Conservation (phyloP, 495 filamentous ascomycete species). For the Penicillium chermesinum region DNA sequence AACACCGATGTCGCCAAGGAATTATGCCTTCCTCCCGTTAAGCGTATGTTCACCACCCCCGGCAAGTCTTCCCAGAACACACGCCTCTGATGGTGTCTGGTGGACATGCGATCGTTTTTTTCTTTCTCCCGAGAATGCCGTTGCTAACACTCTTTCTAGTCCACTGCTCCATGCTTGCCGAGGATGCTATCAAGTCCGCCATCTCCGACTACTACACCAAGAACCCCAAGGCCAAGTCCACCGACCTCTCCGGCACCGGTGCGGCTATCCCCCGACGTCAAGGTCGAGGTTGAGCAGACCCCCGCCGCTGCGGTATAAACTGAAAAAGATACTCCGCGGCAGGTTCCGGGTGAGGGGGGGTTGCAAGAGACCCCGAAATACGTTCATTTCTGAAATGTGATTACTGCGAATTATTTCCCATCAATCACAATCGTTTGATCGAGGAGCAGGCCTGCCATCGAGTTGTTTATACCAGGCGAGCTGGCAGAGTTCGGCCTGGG, state of each 20-base stretch:
- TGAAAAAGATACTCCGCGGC: slow-evolving; percentile 1
- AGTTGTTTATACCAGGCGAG: background rate
- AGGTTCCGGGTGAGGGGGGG: background rate
- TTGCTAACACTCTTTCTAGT: slow-evolving; percentile 46
- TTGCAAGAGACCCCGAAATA: background rate
- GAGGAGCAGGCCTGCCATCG: slow-evolving; percentile 4
- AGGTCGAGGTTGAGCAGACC: slow-evolving; percentile 41
- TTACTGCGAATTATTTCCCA: slow-evolving; percentile 7
- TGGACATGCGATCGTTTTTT: too few relatives aligned
- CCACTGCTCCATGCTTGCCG: slow-evolving; percentile 98
- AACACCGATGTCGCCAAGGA: slow-evolving; percentile 99
- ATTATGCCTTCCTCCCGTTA: slow-evolving; percentile 92
- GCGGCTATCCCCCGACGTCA: slow-evolving; percentile 51
- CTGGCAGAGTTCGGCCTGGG: slow-evolving; percentile 7
- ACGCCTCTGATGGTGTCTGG: too few relatives aligned
- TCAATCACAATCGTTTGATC: slow-evolving; percentile 21
- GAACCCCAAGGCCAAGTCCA: slow-evolving; percentile 67
- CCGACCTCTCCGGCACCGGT: slow-evolving; percentile 68
- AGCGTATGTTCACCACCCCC: slow-evolving; percentile 63
- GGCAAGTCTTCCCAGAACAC: too few relatives aligned
- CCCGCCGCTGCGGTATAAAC: slow-evolving; percentile 28
- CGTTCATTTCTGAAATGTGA: slow-evolving; percentile 12
- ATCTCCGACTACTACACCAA: slow-evolving; percentile 97
- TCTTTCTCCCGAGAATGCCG: too few relatives aligned
- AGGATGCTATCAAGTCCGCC: slow-evolving; percentile 99